A percentile compares a stretch with the other conserved stretches of the same genome.
Evolutionary conservation across 1,284 basidiomycete species (phyloP).

Genomic region (Meira nashicola): DNA sequence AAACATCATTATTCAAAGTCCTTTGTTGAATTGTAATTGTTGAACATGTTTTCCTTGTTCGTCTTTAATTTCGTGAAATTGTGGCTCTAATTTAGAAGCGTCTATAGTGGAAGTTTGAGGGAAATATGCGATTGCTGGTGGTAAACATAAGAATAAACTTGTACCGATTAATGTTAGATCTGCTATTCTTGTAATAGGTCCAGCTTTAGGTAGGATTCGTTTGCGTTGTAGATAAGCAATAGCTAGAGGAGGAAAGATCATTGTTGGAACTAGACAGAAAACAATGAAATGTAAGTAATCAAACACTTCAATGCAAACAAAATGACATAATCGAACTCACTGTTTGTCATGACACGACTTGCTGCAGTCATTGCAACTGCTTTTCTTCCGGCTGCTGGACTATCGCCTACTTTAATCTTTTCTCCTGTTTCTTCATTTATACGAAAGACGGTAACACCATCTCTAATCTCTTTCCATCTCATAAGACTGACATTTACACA

Average conservation of each 20-base stretch:
- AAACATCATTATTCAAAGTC: conserved; percentile 19
- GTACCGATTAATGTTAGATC: conserved; percentile 54
- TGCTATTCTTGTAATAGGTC: conserved; percentile 23
- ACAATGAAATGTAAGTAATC: too few relatives aligned
- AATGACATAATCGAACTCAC: too few relatives aligned
- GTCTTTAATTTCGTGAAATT: conserved; percentile 51
- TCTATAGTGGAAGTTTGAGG: conserved; percentile 56
- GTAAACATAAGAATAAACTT: conserved; percentile 58
- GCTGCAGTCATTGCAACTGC: conserved; percentile 59
- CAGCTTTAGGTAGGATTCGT: conserved; percentile 25
- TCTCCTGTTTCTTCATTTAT: conserved; percentile 27
- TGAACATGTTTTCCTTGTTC: conserved; percentile 42
- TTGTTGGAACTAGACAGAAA: conserved; percentile 55
- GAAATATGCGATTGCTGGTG: conserved; percentile 60
- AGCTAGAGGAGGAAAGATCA: conserved; percentile 58
- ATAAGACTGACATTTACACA: conserved; percentile 55
- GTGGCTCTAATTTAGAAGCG: conserved; percentile 54
- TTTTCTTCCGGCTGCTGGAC: conserved; percentile 55
- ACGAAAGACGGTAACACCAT: conserved; percentile 57
- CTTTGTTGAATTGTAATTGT: conserved; percentile 59
- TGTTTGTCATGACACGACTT: conserved; percentile 58
- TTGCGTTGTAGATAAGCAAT: conserved; percentile 54
- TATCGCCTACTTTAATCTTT: conserved; percentile 55
- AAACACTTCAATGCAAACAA: too few relatives aligned
- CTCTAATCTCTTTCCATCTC: conserved; percentile 60